phyloP scores from a whole-genome alignment of 2,329 filamentous ascomycete genomes.

The Fusarium albosuccineum region DNA sequence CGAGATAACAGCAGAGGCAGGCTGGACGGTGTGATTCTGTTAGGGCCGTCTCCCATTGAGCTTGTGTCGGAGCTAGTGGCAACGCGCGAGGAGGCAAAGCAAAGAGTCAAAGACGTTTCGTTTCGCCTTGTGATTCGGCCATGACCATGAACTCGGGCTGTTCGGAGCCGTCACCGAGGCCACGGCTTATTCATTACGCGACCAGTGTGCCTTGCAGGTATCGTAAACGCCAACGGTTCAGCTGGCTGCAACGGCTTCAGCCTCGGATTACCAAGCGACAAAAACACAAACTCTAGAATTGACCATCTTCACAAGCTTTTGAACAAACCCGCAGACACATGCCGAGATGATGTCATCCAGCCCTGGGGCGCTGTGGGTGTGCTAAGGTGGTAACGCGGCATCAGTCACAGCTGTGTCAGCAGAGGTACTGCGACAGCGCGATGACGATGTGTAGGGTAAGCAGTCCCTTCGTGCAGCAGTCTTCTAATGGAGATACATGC shows the following conservation, averaged over 20 bases:
- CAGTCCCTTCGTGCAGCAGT: constrained; percentile 16
- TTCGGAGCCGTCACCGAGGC: not conserved
- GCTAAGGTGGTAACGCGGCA: constrained; percentile 14
- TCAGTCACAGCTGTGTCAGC: constrained; percentile 35
- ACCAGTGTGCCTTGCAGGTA: not conserved
- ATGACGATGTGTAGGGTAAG: constrained; percentile 30
- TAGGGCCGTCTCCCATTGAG: not conserved
- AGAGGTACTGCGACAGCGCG: not conserved
- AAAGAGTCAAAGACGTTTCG: not conserved
- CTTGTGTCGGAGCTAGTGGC: constrained; percentile 4
- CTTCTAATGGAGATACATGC: constrained; percentile 35
- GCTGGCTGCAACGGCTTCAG: not conserved
- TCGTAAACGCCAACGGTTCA: not conserved
- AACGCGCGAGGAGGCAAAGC: not conserved
- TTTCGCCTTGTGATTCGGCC: not conserved
- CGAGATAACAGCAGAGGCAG: not conserved
- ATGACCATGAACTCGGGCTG: not conserved
- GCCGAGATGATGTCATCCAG: constrained; percentile 34
- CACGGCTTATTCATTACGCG: constrained; percentile 7
- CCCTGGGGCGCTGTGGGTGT: constrained; percentile 12
- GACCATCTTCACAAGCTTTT: constrained; percentile 4
- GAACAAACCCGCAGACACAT: constrained; percentile 11
- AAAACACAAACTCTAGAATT: not conserved
- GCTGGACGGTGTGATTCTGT: not conserved
- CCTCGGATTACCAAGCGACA: not conserved